These are phyloP conservation scores for Pelargonium citronellum DNA, from an alignment of 441 rosid species.

Conservation along the genomic window DNA sequence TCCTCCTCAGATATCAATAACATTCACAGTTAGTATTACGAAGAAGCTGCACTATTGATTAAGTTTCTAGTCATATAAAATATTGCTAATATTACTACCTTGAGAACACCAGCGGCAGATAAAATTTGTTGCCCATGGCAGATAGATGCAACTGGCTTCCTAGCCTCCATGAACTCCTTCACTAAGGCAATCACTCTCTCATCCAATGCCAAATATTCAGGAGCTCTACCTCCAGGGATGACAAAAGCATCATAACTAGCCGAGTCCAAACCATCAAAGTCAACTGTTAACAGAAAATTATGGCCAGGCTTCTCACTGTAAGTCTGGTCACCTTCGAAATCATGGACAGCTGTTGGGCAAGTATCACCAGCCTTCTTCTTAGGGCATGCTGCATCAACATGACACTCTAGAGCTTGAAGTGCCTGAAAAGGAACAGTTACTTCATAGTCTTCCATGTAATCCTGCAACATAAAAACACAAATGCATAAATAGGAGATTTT, in stretches of 20 bases:
- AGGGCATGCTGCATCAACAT: constrained; percentile 87
- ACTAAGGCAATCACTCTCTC: constrained; percentile 46
- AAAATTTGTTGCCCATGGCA: constrained; percentile 88
- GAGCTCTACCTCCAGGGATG: constrained; percentile 84
- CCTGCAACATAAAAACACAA: constrained; percentile 33
- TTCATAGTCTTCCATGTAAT: constrained; percentile 91
- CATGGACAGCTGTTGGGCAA: constrained; percentile 84
- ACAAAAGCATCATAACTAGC: constrained; percentile 79
- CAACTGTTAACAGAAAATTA: constrained; percentile 58
- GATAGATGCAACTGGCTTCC: constrained; percentile 86
- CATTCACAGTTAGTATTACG: too few species aligned
- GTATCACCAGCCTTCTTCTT: constrained; percentile 63
- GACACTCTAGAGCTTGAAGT: constrained; percentile 75
- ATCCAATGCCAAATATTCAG: constrained; percentile 73
- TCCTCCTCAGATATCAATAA: too few species aligned
- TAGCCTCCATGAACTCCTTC: constrained; percentile 55
- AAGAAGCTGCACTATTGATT: too few species aligned
- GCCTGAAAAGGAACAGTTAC: constrained; percentile 78
- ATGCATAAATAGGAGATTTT: too few species aligned
- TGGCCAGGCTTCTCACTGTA: constrained; percentile 91
- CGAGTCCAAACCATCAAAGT: constrained; percentile 45
- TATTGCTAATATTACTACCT: constrained; percentile 40
- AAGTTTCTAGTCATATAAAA: constrained; percentile 1
- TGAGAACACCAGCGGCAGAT: constrained; percentile 79
- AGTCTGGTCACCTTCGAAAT: constrained; percentile 93